Evolutionary conservation across 192 early-diverging fungal species (phyloP).

Genomic region (Obelidium mucronatum): DNA sequence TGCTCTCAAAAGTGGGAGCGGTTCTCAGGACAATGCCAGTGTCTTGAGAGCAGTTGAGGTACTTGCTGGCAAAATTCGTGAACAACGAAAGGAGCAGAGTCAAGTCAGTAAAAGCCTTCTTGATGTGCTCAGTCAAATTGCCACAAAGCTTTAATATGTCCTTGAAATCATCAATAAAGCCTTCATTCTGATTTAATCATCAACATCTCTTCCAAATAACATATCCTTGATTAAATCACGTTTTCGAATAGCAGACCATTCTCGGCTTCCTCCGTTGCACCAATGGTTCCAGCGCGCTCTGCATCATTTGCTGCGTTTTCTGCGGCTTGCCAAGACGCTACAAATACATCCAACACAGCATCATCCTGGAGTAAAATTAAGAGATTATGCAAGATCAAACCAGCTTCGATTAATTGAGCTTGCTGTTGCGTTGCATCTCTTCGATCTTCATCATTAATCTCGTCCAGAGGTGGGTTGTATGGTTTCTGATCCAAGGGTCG

Average conservation of each 20-base stretch:
- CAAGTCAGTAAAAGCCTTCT: background rate
- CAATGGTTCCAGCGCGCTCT: background rate
- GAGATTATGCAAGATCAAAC: conserved; percentile 8
- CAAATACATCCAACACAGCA: background rate
- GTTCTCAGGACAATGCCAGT: background rate
- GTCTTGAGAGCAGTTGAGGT: background rate
- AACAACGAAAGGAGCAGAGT: background rate
- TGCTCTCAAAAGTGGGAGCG: background rate
- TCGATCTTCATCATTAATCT: background rate
- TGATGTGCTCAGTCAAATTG: background rate
- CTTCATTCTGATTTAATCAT: background rate
- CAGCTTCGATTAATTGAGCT: background rate
- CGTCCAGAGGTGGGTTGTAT: background rate
- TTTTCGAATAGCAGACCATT: background rate
- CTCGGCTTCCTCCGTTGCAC: background rate
- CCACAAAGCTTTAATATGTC: background rate
- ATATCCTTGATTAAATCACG: background rate
- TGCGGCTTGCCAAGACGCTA: background rate
- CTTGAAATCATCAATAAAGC: background rate
- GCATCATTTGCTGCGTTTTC: background rate
- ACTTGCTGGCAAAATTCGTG: background rate
- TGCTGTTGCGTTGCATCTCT: background rate
- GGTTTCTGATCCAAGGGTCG: background rate
- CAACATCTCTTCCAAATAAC: background rate
- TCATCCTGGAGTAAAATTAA: background rate